Base-by-base conservation (phyloP, 495 filamentous ascomycete species). In the Lichenothelia convexa region DNA sequence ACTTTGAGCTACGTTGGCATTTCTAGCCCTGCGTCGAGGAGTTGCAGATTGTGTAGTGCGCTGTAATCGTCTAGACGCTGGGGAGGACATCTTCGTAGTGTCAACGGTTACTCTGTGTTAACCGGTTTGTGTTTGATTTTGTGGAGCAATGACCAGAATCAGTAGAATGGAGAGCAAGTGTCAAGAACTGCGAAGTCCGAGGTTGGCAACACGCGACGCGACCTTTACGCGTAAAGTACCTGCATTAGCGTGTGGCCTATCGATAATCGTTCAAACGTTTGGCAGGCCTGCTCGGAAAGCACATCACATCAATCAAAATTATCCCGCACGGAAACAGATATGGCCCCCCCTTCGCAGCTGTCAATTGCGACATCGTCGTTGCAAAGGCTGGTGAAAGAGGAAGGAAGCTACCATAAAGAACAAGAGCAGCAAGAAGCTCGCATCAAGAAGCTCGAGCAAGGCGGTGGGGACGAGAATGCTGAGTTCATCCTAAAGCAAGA, bases 351-450 rank as follows among this genome's bases (percentile, higher is more conserved):
- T 21, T 73, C 77, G 7, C 67, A 68, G 45, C 65, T 93, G 40
- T 60, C 70, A 32, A 82, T 89, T 45, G 65, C 70, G 33, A 85
- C 78, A 13, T 70, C 71, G 32, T 68, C 76, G 16, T 65, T 94
- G 46, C 60, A 70, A 45, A 82, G 87, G 36, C 66, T 94, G 34
- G 70, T 93, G 37, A 93, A 93, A 55, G 89, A 97, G 55, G 83
- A 93, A 50, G 63, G 65, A 22, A 84, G 73, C 53, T 94, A 97
- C 61, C 79, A 83, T 57, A 74, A 75, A 45, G 89, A 97, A 50
- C 65, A 81, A 16, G 58, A 65, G 40, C 57, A 71, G 39, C 83
- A 94, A 47, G 66, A 77, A 38, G 63, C 63, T 40, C 73, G 77
- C 29, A 66, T 94, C 26, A 56, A 70, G 59, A 75, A 78, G 57